Percentiles rank a stretch among this genome's conserved stretches.
phyloP scores from a whole-genome alignment of 1,284 basidiomycete genomes.

The Boletus smithii region DNA sequence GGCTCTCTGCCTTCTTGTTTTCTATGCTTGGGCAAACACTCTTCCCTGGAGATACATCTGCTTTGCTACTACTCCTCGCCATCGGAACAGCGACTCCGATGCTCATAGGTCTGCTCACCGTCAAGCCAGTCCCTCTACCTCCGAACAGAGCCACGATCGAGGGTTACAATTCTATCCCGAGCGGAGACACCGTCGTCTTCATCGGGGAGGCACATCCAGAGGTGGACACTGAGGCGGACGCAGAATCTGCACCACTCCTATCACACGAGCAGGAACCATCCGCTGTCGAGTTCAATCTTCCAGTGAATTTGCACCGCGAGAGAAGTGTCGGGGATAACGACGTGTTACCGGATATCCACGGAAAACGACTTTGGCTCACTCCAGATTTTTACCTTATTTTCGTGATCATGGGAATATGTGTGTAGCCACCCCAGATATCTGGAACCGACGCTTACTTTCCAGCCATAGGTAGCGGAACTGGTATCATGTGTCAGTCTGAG shows the following conservation, averaged over 20 bases:
- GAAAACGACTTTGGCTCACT: slow-evolving; percentile 44
- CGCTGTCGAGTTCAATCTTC: slow-evolving; percentile 14
- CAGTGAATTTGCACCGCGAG: slow-evolving; percentile 6
- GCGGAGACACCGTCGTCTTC: slow-evolving; percentile 19
- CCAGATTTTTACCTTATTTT: slow-evolving; percentile 78
- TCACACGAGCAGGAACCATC: slow-evolving; percentile 11
- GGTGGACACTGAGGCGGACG: slow-evolving; percentile 3
- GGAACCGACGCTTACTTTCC: neutral
- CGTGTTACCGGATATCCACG: slow-evolving; percentile 44
- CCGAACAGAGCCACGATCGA: slow-evolving; percentile 7
- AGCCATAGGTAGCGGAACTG: slow-evolving; percentile 75
- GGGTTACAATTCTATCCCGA: slow-evolving; percentile 16
- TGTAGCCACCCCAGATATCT: slow-evolving; percentile 29
- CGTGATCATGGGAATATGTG: slow-evolving; percentile 64
- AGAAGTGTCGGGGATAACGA: slow-evolving; percentile 14
- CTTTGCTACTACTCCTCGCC: slow-evolving; percentile 66
- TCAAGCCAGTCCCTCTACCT: slow-evolving; percentile 56
- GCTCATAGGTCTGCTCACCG: slow-evolving; percentile 61
- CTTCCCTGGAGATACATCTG: slow-evolving; percentile 69
- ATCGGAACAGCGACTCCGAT: slow-evolving; percentile 69
- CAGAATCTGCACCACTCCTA: slow-evolving; percentile 21
- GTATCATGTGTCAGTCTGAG: slow-evolving; percentile 79
- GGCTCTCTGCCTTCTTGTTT: slow-evolving; percentile 80
- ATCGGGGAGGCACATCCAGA: slow-evolving; percentile 30
- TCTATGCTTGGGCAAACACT: slow-evolving; percentile 61